Base-by-base conservation (phyloP, 1,284 basidiomycete genomes). In the Sphaerobolus stellatus region DNA sequence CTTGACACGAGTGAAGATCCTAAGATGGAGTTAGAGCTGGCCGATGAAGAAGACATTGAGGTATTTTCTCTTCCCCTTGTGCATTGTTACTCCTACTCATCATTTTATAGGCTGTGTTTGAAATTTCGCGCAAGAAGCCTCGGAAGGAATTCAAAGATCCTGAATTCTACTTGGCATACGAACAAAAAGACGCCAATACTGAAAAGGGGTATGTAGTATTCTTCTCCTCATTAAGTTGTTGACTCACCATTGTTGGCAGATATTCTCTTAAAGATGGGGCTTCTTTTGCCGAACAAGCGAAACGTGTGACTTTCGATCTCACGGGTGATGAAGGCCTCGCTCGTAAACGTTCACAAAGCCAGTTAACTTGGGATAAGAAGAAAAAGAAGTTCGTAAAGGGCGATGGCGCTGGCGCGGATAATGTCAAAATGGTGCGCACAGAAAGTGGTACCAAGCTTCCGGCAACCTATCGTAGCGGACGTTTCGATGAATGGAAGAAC, bases 361-460 rank as follows among this genome's bases (percentile, higher is more conserved):
- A 78, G 57, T 67, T 89, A 56, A 84, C 70, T 36, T 99, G 97
- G 97, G 95, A 98, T 71, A 89, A 91, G 63, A 98, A 96, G 75
- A 96, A 94, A 74, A 98, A 98, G 70, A 94, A 91, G 65, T 98
- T 98, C 62, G 78, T 97, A 38, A 84, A 89, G 62, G 94, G 92
- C 6, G 86, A 86, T 38, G 90, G 91, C 9, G 79, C 77, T 29
- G 94, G 95, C 4, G 84, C 92, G 4, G 94, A 98, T 70, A 98
- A 98, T 69, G 81, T 96, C 64, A 98, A 98, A 71, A 79, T 99
- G 62, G 90, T 99, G 62, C 86, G 84, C 60, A 94, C 94, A 2
- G 97, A 99, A 71, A 94, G 88, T 60, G 97, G 97, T 1, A 84
- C 87, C 14, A 84, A 90, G 47, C 77, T 99, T n/a, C 97, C 97